Conservation (phyloP, 495 filamentous ascomycete genomes). For the Trichoderma reesei region DNA sequence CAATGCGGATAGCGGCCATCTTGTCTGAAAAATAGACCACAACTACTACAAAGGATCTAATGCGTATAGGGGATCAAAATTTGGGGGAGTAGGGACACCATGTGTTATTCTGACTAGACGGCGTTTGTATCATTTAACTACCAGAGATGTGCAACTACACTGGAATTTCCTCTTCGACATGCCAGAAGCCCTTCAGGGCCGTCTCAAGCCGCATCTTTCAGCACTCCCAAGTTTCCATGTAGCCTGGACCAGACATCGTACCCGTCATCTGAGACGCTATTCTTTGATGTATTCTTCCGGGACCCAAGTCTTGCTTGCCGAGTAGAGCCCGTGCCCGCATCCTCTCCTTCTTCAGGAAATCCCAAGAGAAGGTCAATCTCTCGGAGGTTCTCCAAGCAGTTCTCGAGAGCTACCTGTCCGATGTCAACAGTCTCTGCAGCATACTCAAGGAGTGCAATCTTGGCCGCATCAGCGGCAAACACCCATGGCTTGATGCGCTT, state of each 20-base stretch:
- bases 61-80: neutral
- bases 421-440: conserved; percentile 40
- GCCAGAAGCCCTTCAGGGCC: neutral
- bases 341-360: conserved; percentile 15
- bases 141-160: neutral
- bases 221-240: conserved; percentile 36
- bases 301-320: conserved; percentile 23
- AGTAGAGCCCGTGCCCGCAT: conserved; percentile 23
- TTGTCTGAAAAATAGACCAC: conserved; percentile 36
- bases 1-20: conserved; percentile 69
- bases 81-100: neutral
- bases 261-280: conserved; percentile 9
- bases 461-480: conserved; percentile 38
- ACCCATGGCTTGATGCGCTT: conserved; percentile 38
- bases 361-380: conserved; percentile 31
- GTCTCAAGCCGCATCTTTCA: conserved; percentile 14
- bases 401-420: conserved; percentile 34
- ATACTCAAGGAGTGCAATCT: conserved; percentile 36
- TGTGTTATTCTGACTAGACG: neutral
- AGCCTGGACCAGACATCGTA: conserved; percentile 32
- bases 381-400: conserved; percentile 30
- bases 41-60: neutral
- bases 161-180: neutral
- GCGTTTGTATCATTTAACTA: neutral
- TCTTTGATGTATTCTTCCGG: conserved; percentile 19